Evolutionary conservation across 2,329 filamentous ascomycete genomes (phyloP), one percentile per base, ranked within the genome.

Genomic region (Amphichorda felina): DNA sequence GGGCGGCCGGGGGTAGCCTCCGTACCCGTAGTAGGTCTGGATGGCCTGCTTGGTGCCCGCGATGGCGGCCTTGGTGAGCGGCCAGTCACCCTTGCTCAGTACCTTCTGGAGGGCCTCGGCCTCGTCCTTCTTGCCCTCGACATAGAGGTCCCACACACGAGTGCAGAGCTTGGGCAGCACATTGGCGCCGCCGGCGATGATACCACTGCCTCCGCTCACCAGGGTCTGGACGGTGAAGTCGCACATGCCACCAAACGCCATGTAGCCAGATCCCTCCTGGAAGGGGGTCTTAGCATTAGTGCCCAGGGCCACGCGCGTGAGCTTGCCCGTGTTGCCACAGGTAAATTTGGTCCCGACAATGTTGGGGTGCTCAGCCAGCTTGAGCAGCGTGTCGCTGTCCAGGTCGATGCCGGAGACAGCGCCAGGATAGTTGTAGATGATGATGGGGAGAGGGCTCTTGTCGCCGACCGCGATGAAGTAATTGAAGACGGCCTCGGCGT

Each of bases 341-440:
- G 86, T 94, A 67, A 94, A 93, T 59, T 94, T 94, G 37, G 84
- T 88, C 42, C 86, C 86, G 42, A 87, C 64, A 50, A 94, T 85
- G 60, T 93, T 93, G 44, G 78, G 75, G 60, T 93, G 85, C 53
- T 77, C 63, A 30, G 80, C 82, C 26, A 94, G 73, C 53, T 71
- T 72, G 62, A 91, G 85, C 49, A 94, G 72, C 40, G 89, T 70
- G 54, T 94, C 86, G 39, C 82, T 88, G 66, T 91, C 84, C 74
- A 94, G 81, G 57, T 94, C 86, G 50, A 93, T 82, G 34, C 86
- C 86, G 5, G 83, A 72, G 5, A 91, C 86, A 34, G 84, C 86
- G 35, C 84, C 85, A 1, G 86, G 86, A 63, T 91, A 94, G 66
- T 93, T 94, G 72, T 94, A 94, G 33, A 94, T 64, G 43, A 93